phyloP scores from a whole-genome alignment of 2,329 filamentous ascomycete genomes.

The Coleophoma eucalyptorum region DNA sequence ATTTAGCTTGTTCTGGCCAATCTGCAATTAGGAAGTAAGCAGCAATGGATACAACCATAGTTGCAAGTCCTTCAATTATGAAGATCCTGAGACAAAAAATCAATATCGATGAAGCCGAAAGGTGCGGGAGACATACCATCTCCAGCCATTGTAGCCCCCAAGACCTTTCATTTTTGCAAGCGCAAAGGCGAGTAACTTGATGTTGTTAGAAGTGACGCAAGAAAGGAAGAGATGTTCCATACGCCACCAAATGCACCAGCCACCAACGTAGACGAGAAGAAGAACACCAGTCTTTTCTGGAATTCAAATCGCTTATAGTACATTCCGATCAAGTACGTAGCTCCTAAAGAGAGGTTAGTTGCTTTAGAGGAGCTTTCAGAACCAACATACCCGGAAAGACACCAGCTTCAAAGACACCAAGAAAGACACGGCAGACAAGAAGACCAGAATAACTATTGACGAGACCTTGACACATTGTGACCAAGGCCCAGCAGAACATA shows the following conservation, averaged over 20 bases:
- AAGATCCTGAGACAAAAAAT: slow-evolving; percentile 35
- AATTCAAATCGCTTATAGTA: slow-evolving; percentile 45
- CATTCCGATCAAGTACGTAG: slow-evolving; percentile 39
- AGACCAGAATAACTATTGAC: slow-evolving; percentile 34
- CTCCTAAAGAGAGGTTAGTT: slow-evolving; percentile 1
- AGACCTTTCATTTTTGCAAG: slow-evolving; percentile 41
- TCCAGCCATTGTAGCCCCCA: slow-evolving; percentile 39
- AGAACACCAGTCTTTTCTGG: slow-evolving; percentile 39
- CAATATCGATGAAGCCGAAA: slow-evolving; percentile 25
- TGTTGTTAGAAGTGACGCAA: slow-evolving; percentile 12
- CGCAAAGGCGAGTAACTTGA: slow-evolving; percentile 38
- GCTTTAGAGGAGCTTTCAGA: not conserved
- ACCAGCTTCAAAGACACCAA: slow-evolving; percentile 41
- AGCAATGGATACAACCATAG: slow-evolving; percentile 27
- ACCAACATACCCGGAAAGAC: slow-evolving; percentile 35
- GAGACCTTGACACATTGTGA: slow-evolving; percentile 42
- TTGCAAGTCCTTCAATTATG: slow-evolving; percentile 38
- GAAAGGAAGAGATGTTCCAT: slow-evolving; percentile 12
- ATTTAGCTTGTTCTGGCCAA: slow-evolving; percentile 40
- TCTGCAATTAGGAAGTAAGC: slow-evolving; percentile 43
- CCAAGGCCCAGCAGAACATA: slow-evolving; percentile 38
- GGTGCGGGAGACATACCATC: slow-evolving; percentile 36
- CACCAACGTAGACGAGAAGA: slow-evolving; percentile 37
- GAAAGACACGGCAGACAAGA: slow-evolving; percentile 22
- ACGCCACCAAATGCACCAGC: slow-evolving; percentile 38